Evolutionary conservation across 345 rosid genomes (phyloP).

Genomic region (Hibiscus tridactylites): DNA sequence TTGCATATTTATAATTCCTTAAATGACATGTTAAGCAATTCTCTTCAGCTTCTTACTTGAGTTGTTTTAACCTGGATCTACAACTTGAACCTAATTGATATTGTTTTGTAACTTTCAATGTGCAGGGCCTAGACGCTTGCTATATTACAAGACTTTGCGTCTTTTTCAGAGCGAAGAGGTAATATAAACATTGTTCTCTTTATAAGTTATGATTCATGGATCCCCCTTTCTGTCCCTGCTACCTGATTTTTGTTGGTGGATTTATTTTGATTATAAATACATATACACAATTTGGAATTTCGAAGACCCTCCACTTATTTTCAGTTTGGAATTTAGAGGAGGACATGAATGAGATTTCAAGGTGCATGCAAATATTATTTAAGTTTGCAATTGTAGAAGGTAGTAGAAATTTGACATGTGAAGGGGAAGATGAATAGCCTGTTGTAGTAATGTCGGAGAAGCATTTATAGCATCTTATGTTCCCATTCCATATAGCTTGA

Average conservation of each 20-base stretch:
- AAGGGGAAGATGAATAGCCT: background rate
- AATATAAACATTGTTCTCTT: slow-evolving; percentile 2
- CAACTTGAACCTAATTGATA: background rate
- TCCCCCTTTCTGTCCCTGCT: background rate
- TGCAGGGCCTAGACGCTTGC: slow-evolving; percentile 73
- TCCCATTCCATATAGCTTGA: background rate
- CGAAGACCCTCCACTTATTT: background rate
- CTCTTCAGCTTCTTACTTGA: background rate
- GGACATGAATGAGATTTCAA: background rate
- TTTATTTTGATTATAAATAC: background rate
- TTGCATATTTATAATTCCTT: slow-evolving; percentile 1
- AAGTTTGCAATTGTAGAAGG: background rate
- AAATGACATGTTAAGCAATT: background rate
- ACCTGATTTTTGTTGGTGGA: background rate
- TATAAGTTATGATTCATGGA: background rate
- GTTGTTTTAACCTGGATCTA: background rate
- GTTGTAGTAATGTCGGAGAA: background rate
- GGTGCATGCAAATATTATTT: too few relatives aligned
- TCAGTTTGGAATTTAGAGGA: background rate
- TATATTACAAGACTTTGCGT: slow-evolving; percentile 62
- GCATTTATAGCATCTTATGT: background rate
- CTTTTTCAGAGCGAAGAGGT: slow-evolving; percentile 74
- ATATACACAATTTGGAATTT: background rate
- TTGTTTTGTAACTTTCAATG: background rate
- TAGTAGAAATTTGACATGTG: slow-evolving; percentile 1